Evolutionary conservation across 2,329 filamentous ascomycete species (phyloP), one percentile per base, ranked within the genome.

Genomic region (Coleophoma eucalyptorum): DNA sequence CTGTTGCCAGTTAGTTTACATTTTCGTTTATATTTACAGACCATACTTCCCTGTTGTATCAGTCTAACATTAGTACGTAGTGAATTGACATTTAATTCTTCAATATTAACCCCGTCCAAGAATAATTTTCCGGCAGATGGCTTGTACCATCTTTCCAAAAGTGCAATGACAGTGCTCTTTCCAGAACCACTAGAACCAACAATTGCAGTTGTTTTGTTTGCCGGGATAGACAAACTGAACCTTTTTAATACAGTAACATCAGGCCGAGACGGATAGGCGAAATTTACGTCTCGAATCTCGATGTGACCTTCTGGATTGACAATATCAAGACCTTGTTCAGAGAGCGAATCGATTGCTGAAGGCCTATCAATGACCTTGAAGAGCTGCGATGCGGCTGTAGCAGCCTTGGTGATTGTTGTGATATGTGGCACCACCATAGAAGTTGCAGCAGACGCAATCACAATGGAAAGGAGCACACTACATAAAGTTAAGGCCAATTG

Each of bases 331-430:
- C 92, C 92, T 11, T 78, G 73, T 1, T 85, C 78, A 4, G 78
- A 80, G 7, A 81, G 80, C 0, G 91, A 84, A 62, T 97, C 88
- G 38, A 97, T 76, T 1, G 91, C 90, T 0, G 92, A 96, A 2
- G 72, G 62, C 48, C 93, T 86, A 67, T 97, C 91, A 58, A 97
- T 97, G 2, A 91, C 95, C 64, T 83, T 87, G 72, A 86, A 96
- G 54, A 97, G 95, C 72, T 96, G 96, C 50, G 82, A 79, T 2
- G 89, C 90, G 2, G 93, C 91, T 32, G 89, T 87, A 4, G 93
- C 72, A 42, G 84, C 89, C 13, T 84, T 88, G 3, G 85, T 87
- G 60, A 97, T 95, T 19, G 92, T 88, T 65, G 94, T 89, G 5
- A 87, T 69, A 63, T 96, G 89, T 0, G 93, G 90, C 0, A 86